Conservation (phyloP, 441 rosid genomes). For the Populus hybrid region DNA sequence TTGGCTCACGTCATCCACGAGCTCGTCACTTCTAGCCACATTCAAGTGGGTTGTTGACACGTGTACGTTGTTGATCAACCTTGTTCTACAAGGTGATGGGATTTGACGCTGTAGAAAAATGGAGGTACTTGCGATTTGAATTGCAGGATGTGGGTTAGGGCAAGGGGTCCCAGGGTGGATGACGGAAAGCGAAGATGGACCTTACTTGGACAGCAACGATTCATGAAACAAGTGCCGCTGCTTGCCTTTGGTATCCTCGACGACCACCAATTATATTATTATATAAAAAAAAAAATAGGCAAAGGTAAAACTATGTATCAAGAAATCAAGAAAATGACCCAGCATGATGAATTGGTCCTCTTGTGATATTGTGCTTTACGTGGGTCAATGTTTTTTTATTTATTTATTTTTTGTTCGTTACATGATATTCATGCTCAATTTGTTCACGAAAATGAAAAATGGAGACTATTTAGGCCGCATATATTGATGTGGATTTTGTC, state of each 20-base stretch:
- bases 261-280: too few relatives aligned
- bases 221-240: neutral
- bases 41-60: conserved; percentile 23
- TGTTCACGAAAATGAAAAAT: too few relatives aligned
- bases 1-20: conserved; percentile 10
- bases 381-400: too few relatives aligned
- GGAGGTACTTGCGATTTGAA: neutral
- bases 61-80: conserved; percentile 20
- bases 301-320: too few relatives aligned
- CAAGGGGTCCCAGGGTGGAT: neutral
- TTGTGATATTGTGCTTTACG: too few relatives aligned
- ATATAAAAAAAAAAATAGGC: too few relatives aligned
- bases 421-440: too few relatives aligned
- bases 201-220: neutral
- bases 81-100: neutral
- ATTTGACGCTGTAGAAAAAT: neutral
- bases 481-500: too few relatives aligned
- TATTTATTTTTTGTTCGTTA: too few relatives aligned
- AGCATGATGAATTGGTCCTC: too few relatives aligned
- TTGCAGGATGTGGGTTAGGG: neutral
- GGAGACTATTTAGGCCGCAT: too few relatives aligned
- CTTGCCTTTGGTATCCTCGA: neutral
- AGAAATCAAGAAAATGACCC: too few relatives aligned
- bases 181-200: neutral
- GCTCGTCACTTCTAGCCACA: conserved; percentile 59